Evolutionary conservation across 73 alveolate genomes (phyloP).

Genomic region (Strombidium stylifer): DNA sequence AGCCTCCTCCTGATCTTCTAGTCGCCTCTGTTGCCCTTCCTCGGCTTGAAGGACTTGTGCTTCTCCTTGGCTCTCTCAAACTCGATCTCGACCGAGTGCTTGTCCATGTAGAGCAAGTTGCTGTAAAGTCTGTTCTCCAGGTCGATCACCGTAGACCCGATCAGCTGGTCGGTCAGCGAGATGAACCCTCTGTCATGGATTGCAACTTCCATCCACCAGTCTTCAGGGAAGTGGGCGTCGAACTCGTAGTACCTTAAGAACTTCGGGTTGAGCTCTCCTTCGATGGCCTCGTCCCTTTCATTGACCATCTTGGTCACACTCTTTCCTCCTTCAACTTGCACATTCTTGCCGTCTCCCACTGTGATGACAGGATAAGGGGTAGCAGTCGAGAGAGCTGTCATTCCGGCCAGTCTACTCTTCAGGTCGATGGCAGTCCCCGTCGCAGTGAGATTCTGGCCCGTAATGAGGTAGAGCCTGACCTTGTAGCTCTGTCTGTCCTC

Average conservation of each 20-base stretch:
- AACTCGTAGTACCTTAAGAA: constrained; percentile 84
- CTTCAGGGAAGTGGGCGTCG: constrained; percentile 87
- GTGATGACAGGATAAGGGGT: constrained; percentile 82
- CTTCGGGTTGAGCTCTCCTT: constrained; percentile 75
- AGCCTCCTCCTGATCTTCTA: too few relatives aligned
- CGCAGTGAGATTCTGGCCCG: constrained; percentile 84
- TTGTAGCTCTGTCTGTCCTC: constrained; percentile 17
- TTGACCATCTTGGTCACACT: too few relatives aligned
- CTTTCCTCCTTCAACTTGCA: too few relatives aligned
- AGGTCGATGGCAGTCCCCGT: constrained; percentile 61
- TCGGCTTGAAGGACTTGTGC: too few relatives aligned
- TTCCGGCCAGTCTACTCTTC: constrained; percentile 77
- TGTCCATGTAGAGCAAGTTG: too few relatives aligned
- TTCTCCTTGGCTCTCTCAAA: too few relatives aligned
- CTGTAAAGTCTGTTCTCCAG: constrained; percentile 92
- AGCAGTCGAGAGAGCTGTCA: constrained; percentile 81
- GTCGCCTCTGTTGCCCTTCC: too few relatives aligned
- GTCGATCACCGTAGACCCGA: constrained; percentile 93
- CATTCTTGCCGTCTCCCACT: constrained; percentile 82
- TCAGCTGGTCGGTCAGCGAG: constrained; percentile 69
- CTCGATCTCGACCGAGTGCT: too few relatives aligned
- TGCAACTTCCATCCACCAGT: constrained; percentile 73
- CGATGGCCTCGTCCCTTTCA: constrained; percentile 67
- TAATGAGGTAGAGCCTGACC: constrained; percentile 71
- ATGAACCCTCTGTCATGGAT: constrained; percentile 63